phyloP scores from a whole-genome alignment of 192 early-diverging fungal species.

The Mortierella claussenii region DNA sequence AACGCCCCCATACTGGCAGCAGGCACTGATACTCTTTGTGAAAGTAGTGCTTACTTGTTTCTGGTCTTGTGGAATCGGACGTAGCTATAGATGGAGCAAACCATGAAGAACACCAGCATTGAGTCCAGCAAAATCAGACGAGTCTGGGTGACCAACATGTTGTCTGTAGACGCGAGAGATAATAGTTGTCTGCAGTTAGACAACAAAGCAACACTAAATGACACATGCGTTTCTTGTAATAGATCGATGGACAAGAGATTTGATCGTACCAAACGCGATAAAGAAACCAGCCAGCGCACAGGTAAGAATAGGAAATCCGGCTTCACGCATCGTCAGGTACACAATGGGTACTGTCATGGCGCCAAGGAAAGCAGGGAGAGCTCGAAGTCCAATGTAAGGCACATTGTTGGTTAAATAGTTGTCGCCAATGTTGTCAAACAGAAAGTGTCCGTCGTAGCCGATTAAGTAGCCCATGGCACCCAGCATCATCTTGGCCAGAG shows the following conservation, averaged over 20 bases:
- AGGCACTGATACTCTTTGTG: too few species aligned
- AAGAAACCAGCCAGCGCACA: slow-evolving; percentile 80
- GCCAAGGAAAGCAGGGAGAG: slow-evolving; percentile 83
- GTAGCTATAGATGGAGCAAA: slow-evolving; percentile 86
- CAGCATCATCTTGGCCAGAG: slow-evolving; percentile 92
- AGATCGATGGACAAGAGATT: neutral
- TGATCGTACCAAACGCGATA: slow-evolving; percentile 80
- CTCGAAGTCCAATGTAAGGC: slow-evolving; percentile 87
- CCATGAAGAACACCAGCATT: slow-evolving; percentile 93
- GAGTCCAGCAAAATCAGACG: slow-evolving; percentile 94
- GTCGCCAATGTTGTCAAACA: slow-evolving; percentile 95
- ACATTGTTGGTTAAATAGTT: slow-evolving; percentile 89
- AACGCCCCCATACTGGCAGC: too few species aligned
- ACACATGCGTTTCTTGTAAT: neutral
- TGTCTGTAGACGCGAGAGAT: too few species aligned
- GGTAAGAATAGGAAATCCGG: slow-evolving; percentile 82
- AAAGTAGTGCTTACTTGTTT: slow-evolving; percentile 42
- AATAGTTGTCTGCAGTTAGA: too few species aligned
- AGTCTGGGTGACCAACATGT: slow-evolving; percentile 89
- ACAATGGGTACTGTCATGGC: slow-evolving; percentile 78
- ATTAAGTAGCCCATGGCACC: slow-evolving; percentile 83
- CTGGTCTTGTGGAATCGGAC: slow-evolving; percentile 87
- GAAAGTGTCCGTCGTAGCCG: slow-evolving; percentile 95
- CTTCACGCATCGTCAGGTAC: slow-evolving; percentile 88
- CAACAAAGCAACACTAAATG: too few species aligned